Percentiles rank a stretch among this genome's conserved stretches.
Conservation (phyloP, 176 grass and related monocot genomes). For the Luzula sylvatica region DNA sequence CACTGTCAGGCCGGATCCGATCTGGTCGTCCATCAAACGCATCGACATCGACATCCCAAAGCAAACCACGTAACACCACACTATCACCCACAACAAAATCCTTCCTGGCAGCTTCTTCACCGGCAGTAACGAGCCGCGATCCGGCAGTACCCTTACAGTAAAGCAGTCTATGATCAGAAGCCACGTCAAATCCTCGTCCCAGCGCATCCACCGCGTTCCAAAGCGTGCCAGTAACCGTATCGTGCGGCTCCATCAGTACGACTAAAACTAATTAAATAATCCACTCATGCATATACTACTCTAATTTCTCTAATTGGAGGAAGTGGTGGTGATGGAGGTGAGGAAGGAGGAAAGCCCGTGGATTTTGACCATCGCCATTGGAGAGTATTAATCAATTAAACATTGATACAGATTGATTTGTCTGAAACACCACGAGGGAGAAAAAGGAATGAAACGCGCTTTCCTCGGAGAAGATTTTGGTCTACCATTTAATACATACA, state of each 20-base stretch:
- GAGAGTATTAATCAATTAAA: background rate
- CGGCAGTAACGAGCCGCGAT: conserved; percentile 40
- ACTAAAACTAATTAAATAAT: background rate
- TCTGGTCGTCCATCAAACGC: conserved; percentile 19
- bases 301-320: too few relatives aligned
- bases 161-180: conserved; percentile 59
- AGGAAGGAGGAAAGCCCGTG: conserved; percentile 2
- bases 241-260: conserved; percentile 26
- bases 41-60: conserved; percentile 41
- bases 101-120: conserved; percentile 33
- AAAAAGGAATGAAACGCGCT: conserved; percentile 33
- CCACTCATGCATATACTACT: conserved; percentile 2
- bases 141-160: conserved; percentile 60
- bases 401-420: too few relatives aligned
- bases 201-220: conserved; percentile 60
- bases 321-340: background rate
- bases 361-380: conserved; percentile 55
- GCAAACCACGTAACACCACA: conserved; percentile 41
- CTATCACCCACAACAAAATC: conserved; percentile 16
- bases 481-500: conserved; percentile 4
- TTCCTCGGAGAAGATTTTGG: conserved; percentile 24
- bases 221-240: conserved; percentile 41
- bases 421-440: background rate
- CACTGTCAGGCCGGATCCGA: conserved; percentile 20
- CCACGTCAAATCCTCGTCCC: conserved; percentile 58